Evolutionary conservation across 345 rosid genomes (phyloP), one percentile per base, ranked within the genome.

Genomic region (Eucalyptus dawsonii): DNA sequence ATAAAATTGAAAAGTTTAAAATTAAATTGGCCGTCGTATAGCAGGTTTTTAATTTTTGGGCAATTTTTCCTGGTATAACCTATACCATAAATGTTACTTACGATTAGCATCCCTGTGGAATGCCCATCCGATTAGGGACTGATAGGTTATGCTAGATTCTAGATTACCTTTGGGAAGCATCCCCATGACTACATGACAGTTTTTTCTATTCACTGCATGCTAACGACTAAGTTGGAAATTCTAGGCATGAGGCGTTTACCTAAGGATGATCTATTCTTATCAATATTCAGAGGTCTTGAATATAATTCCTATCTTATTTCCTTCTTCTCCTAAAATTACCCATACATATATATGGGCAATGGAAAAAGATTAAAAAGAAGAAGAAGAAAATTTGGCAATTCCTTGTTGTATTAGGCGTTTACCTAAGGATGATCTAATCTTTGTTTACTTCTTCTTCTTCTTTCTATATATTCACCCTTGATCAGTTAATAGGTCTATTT

Each of bases 11-110:
- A 60, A 11, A 27, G 31, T 60, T 60, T 60, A 25, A 0, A 14
- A 27, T n/a, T 25, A 4, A 27, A 12, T 60, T 60, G 69, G 4
- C 2, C 0, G 7, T 5, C 4, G 7, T 25, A 60, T 11, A 0
- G 7, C 1, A 25, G 0, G 15, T 60, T 60, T 27, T 1, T 0
- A 12, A 60, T 27, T 27, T 60, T 60, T 60, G 14, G 31, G 16
- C 14, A 60, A 12, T 27, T 3, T 60, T 27, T 60, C 29, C 31
- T 60, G 14, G 31, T 25, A 60, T 27, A 60, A 60, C 31, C 8
- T 27, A 27, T 60, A 27, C 15, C 69, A 60, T 60, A 60, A 60
- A 11, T 27, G 16, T 60, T 60, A 27, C 31, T 60, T 13, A 60
- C 2, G 69, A 60, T 60, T 27, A 60, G 15, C 15, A 60, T 60